phyloP scores from a whole-genome alignment of 2,329 filamentous ascomycete genomes.

The Sporothrix variecibatus region DNA sequence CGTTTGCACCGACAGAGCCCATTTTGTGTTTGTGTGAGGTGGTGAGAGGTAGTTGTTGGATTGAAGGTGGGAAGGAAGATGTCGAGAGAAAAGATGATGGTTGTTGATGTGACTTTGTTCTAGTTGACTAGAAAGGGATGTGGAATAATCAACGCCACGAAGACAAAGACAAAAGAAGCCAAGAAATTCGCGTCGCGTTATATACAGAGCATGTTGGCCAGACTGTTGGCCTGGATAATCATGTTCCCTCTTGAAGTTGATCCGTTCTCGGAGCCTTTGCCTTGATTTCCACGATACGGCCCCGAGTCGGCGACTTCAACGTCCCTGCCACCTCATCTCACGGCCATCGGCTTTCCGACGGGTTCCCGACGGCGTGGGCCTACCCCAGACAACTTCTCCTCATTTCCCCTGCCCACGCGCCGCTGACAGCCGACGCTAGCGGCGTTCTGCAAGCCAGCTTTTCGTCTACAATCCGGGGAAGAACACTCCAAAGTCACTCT shows the following conservation, averaged over 20 bases:
- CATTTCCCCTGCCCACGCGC: neutral
- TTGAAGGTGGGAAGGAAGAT: neutral
- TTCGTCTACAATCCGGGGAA: neutral
- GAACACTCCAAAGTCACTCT: neutral
- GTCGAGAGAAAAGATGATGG: neutral
- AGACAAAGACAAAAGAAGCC: neutral
- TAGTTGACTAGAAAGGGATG: neutral
- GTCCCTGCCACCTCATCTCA: neutral
- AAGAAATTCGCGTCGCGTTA: neutral
- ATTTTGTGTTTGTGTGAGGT: neutral
- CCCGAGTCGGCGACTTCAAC: neutral
- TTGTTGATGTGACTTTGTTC: neutral
- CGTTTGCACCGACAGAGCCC: neutral
- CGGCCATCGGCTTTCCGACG: constrained; percentile 6
- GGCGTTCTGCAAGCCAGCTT: neutral
- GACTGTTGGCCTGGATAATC: neutral
- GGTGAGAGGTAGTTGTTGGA: neutral
- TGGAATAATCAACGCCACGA: neutral
- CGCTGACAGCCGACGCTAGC: constrained; percentile 3
- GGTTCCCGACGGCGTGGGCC: neutral
- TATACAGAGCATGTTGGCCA: neutral
- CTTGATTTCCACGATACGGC: neutral
- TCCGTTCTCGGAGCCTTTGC: neutral
- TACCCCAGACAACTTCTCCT: constrained; percentile 6
- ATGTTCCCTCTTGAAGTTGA: neutral